Base-by-base conservation (phyloP, 495 filamentous ascomycete species). In the Glonium stellatum region DNA sequence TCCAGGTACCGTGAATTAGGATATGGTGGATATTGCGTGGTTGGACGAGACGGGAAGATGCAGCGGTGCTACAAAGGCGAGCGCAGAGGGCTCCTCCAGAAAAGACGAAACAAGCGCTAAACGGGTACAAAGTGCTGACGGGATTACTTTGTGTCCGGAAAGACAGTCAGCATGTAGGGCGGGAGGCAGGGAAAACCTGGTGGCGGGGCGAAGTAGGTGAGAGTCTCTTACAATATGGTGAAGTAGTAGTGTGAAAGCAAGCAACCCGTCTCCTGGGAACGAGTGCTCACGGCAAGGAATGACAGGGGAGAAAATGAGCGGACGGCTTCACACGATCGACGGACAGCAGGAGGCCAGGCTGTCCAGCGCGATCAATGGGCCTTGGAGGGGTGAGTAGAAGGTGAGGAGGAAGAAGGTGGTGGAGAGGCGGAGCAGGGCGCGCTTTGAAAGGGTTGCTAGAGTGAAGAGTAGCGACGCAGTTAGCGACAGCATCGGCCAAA, bases 81-180 rank as follows among this genome's bases (percentile, higher is more conserved):
- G 36, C 42, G 57, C 59, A 54, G 60, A 49, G 60, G 56, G 46
- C 52, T 57, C 27, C 39, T 39, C 39, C 39, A 11, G 39, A 44
- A 44, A 53, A 65, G 64, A 63, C 59, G 64, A 67, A 67, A 63
- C 59, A 67, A 63, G 64, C 64, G 64, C 64, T 60, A 56, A 50
- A 41, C 49, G 55, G 46, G 49, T 60, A 63, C 64, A 63, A 66
- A 42, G 54, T 31, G 58, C 54, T 59, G 51, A 62, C 35, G 64
- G 23, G 60, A 67, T 67, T 63, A 67, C 63, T 62, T 48, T 25
- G 53, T 50, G 51, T 34, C 49, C 18, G 39, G 13, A 41, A 25
- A 46, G 51, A 37, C 51, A 63, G 59, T 66, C 54, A 66, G 64
- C 63, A 61, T 19, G 55, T 42, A 59, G 39, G 25, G 25, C 48